Conservation (phyloP, 2,329 filamentous ascomycete species). For the Monilinia fructicola region DNA sequence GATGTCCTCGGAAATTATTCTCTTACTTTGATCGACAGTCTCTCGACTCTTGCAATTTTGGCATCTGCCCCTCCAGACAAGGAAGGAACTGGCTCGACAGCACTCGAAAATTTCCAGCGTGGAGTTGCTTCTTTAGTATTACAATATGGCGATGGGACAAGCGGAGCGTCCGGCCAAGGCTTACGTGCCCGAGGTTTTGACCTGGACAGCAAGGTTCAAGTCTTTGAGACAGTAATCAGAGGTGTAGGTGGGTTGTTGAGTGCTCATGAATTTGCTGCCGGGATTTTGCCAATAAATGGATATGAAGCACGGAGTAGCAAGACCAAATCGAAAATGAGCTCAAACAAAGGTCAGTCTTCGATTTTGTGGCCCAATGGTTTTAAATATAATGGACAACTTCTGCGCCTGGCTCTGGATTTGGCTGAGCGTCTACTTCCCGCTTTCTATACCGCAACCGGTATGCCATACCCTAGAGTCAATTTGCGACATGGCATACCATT, state of each 20-base stretch:
- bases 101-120: conserved; percentile 73
- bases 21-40: conserved; percentile 88
- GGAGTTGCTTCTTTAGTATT: conserved; percentile 73
- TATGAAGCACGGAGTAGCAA: conserved; percentile 57
- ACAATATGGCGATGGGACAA: conserved; percentile 82
- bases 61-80: conserved; percentile 68
- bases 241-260: conserved; percentile 88
- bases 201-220: conserved; percentile 95
- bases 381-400: conserved; percentile 82
- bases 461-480: conserved; percentile 94
- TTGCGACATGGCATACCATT: conserved; percentile 88
- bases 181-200: conserved; percentile 80
- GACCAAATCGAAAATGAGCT: conserved; percentile 18
- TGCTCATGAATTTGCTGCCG: conserved; percentile 88
- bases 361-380: conserved; percentile 77
- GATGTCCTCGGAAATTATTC: conserved; percentile 98
- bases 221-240: conserved; percentile 96
- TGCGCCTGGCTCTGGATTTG: conserved; percentile 86
- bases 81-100: conserved; percentile 55
- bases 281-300: conserved; percentile 80
- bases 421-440: conserved; percentile 82
- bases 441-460: conserved; percentile 85
- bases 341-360: conserved; percentile 46
- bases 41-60: conserved; percentile 90
- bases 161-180: conserved; percentile 67